A percentile compares a stretch with the other conserved stretches of the same genome.
phyloP scores from a whole-genome alignment of 2,329 filamentous ascomycete species.

The Aspergillus fijiensis region DNA sequence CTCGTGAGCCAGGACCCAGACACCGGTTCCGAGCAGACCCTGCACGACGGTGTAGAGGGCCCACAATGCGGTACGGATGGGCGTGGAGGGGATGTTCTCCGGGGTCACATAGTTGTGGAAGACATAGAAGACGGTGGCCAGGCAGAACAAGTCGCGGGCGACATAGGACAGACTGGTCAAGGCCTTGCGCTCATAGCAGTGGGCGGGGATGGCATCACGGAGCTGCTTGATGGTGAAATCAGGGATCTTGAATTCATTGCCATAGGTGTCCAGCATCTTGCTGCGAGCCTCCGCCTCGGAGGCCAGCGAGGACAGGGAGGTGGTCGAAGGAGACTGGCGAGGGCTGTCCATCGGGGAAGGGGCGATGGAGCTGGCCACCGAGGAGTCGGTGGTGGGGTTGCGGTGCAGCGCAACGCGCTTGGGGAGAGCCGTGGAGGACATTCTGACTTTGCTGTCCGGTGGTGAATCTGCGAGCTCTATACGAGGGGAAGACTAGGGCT shows the following conservation, averaged over 20 bases:
- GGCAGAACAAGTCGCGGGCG: slow-evolving; percentile 70
- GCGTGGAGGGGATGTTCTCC: slow-evolving; percentile 70
- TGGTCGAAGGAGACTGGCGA: slow-evolving; percentile 70
- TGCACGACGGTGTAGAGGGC: slow-evolving; percentile 75
- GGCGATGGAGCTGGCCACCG: slow-evolving; percentile 53
- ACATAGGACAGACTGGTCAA: slow-evolving; percentile 77
- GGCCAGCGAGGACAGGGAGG: slow-evolving; percentile 85
- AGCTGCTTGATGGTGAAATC: slow-evolving; percentile 98
- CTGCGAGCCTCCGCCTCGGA: slow-evolving; percentile 60
- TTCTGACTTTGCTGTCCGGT: slow-evolving; percentile 19
- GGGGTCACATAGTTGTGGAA: slow-evolving; percentile 90
- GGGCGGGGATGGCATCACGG: slow-evolving; percentile 92
- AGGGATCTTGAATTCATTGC: slow-evolving; percentile 89
- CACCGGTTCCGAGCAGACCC: slow-evolving; percentile 86
- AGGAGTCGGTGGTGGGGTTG: slow-evolving; percentile 56
- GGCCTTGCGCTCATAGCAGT: slow-evolving; percentile 90
- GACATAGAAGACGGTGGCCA: slow-evolving; percentile 77
- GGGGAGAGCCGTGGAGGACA: slow-evolving; percentile 54
- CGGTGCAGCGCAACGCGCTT: slow-evolving; percentile 52
- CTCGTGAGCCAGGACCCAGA: slow-evolving; percentile 97
- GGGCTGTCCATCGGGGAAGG: slow-evolving; percentile 61
- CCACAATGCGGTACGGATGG: slow-evolving; percentile 66
- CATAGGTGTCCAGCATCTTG: slow-evolving; percentile 84
- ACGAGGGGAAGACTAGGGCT: neutral
- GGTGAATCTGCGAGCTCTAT: slow-evolving; percentile 3